phyloP scores from a whole-genome alignment of 768 basidiomycete genomes.

The Boletus reticuloceps region DNA sequence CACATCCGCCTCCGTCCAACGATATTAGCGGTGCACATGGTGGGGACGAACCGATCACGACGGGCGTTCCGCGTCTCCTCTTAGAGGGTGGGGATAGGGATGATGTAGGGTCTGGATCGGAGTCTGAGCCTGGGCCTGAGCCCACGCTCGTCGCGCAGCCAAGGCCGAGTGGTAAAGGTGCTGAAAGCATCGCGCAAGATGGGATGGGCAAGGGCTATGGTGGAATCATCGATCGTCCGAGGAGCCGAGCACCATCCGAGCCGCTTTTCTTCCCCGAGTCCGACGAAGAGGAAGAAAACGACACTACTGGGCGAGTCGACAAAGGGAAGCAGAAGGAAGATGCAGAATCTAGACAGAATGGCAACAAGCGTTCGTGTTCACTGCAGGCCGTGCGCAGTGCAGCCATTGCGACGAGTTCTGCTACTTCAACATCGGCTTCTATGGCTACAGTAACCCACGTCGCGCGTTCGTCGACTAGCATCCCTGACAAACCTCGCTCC shows the following conservation, averaged over 20 bases:
- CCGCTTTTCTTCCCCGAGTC: slow-evolving; percentile 29
- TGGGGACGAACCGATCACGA: slow-evolving; percentile 1
- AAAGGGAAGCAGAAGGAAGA: background rate
- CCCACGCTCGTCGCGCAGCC: slow-evolving; percentile 17
- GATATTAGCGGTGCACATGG: background rate
- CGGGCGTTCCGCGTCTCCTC: slow-evolving; percentile 12
- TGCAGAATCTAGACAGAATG: background rate
- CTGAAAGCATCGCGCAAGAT: background rate
- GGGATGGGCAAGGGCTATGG: background rate
- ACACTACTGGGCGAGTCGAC: background rate
- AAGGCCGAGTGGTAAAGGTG: background rate
- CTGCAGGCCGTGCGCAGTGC: background rate
- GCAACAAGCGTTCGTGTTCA: background rate
- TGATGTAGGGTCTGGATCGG: background rate
- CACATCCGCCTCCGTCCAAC: background rate
- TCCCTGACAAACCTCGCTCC: slow-evolving; percentile 19
- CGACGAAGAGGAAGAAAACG: slow-evolving; percentile 9
- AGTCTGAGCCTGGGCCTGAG: slow-evolving; percentile 12
- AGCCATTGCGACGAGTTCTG: background rate
- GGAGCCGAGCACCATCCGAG: slow-evolving; percentile 14
- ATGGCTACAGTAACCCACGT: background rate
- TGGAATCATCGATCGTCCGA: slow-evolving; percentile 1
- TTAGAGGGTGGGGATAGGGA: background rate
- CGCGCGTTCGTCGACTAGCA: background rate
- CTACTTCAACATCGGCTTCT: background rate